Evolutionary conservation across 441 rosid species (phyloP), one percentile per base, ranked within the genome.

Genomic region (Populus hybrid): DNA sequence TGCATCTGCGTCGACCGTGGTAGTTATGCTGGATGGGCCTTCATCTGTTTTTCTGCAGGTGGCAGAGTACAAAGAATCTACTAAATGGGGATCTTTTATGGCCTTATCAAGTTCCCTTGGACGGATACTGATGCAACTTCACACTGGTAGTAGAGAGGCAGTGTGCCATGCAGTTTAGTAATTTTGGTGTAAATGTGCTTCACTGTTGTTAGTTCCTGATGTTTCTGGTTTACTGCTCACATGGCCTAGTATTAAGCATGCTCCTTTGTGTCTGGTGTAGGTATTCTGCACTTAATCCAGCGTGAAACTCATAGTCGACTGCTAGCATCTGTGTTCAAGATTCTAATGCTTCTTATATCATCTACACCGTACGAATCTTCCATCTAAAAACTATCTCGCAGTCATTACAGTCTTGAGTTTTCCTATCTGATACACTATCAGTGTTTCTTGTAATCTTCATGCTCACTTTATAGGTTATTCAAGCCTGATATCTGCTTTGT

Each of bases 31-130:
- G 85, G 94, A 90, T 82, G 97, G 96, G 77, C 91, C 94, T 78
- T 89, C 97, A 80, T 85, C 94, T 75, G 86, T 92, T 79, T 91
- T 92, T 83, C 84, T 95, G 82, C 99, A 93, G 83, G 94, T 94
- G 59, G 99, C 95, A 64, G 99, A 94, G 84, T 93, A 89, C 84
- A 94, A 88, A 82, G 97, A 94, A 83, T 84, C 91, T 61, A 82
- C 84, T 33, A 92, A 87, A 84, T 85, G 80, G 74, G 94, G 93
- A 82, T 92, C 97, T 71, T 93, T 88, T 83, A 89, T 88, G 90
- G 86, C 98, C 74, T 90, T 94, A 80, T 93, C 98, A 75, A 92
- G 88, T 83, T 92, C 97, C 70, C 97, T 93, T 82, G 99, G 99
- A 76, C 86, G 76, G 81, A 91, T 94, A 73, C 79, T 94, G 78